A percentile compares a stretch with the other conserved stretches of the same genome.
Evolutionary conservation across 2,329 filamentous ascomycete species (phyloP).

Genomic region (Aspergillus vadensis): DNA sequence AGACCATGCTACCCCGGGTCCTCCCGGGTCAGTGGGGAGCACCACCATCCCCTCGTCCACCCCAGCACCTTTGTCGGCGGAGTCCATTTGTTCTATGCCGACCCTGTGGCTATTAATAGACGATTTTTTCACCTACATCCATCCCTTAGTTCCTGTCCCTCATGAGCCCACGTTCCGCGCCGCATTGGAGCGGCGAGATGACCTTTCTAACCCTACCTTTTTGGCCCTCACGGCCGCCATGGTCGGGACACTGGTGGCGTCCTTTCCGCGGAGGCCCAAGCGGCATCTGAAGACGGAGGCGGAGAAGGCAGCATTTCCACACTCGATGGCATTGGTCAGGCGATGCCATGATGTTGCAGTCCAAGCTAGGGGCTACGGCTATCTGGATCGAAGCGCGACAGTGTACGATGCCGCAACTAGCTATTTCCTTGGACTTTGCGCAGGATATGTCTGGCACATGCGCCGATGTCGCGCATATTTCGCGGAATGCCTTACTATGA

Average conservation of each 20-base stretch:
- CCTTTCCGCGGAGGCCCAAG: constrained; percentile 48
- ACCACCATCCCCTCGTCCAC: constrained; percentile 34
- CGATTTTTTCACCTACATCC: constrained; percentile 53
- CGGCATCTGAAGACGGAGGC: constrained; percentile 42
- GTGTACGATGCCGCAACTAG: constrained; percentile 50
- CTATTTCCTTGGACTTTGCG: constrained; percentile 46
- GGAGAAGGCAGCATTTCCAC: constrained; percentile 42
- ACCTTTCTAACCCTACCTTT: constrained; percentile 45
- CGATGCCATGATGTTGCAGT: constrained; percentile 47
- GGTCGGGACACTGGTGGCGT: constrained; percentile 48
- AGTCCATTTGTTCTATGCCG: constrained; percentile 48
- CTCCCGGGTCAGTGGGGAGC: constrained; percentile 26
- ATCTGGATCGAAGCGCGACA: constrained; percentile 45
- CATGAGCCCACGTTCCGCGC: constrained; percentile 51
- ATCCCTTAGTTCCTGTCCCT: constrained; percentile 49
- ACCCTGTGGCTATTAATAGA: constrained; percentile 46
- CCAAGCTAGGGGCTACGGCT: constrained; percentile 47
- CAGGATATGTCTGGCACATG: constrained; percentile 44
- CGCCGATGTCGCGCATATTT: constrained; percentile 45
- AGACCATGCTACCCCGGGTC: constrained; percentile 44
- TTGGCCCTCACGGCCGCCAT: constrained; percentile 49
- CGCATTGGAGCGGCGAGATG: constrained; percentile 46
- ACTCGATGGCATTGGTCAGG: constrained; percentile 47
- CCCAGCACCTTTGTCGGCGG: constrained; percentile 51
- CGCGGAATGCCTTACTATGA: constrained; percentile 47